Evolutionary conservation across 2,329 filamentous ascomycete species (phyloP), one percentile per base, ranked within the genome.

Genomic region (Onygena corvina): DNA sequence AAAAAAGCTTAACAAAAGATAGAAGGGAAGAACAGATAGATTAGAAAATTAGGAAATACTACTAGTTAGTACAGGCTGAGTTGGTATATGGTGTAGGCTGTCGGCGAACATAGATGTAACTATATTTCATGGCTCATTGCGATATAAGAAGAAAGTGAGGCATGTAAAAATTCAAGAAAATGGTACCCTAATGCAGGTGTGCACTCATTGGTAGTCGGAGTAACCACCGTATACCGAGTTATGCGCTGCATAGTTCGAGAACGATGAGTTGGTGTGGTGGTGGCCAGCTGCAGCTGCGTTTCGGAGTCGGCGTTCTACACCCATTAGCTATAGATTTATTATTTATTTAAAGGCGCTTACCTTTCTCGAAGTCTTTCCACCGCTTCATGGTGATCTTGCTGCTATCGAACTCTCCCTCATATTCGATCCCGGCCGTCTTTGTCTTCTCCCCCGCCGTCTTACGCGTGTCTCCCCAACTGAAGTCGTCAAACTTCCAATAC

Each of bases 401-500:
- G 67, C 85, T 93, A 68, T 98, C 93, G 61, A 98, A 98, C 67
- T 96, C 92, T 55, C 92, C 92, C 67, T 95, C 87, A 55, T 83
- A 83, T 61, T 90, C 89, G 11, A 88, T 81, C 27, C 86, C 86
- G 2, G 77, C 85, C 70, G 90, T 92, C 73, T 90, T 89, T 11
- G 79, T 83, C 71, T 84, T 86, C 62, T 94, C 90, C 23, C 89
- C 89, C 0, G 83, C 86, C 34, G 90, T 94, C 78, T 96, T 94
- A 54, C 92, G 81, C 49, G 92, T 98, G 56, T 98, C 93, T 61
- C 92, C 92, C 92, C 92, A 98, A 50, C 86, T 94, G 74, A 98
- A 98, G 72, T 98, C 92, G 65, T 98, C 92, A 65, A 98, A 98
- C 71, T 98, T 96, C 92, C 92, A 98, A 74, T 90, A 98, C 2